Evolutionary conservation across 805 yeast species (phyloP).

Genomic region (Candida sakaeoensis): DNA sequence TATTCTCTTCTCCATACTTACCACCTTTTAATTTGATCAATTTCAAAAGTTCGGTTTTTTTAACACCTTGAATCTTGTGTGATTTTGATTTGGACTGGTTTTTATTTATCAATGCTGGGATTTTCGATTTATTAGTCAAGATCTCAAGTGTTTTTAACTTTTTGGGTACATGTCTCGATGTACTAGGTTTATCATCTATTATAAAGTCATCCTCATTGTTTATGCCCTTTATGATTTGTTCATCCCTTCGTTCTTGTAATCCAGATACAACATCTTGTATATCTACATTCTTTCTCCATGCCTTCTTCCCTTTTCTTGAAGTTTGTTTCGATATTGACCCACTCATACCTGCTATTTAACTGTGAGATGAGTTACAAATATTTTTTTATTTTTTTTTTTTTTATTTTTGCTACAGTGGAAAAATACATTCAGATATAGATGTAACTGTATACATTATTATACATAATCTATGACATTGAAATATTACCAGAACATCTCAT

Average conservation of each 20-base stretch:
- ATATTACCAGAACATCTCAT: not conserved
- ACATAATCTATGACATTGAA: not conserved
- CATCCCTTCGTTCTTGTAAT: conserved; percentile 66
- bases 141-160: conserved; percentile 64
- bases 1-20: conserved; percentile 12
- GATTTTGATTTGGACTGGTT: conserved; percentile 7
- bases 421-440: too few species aligned
- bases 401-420: not conserved
- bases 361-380: not conserved
- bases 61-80: conserved; percentile 53
- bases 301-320: conserved; percentile 87
- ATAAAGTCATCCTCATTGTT: conserved; percentile 58
- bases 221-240: conserved; percentile 50
- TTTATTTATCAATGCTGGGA: conserved; percentile 49
- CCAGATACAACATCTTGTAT: conserved; percentile 72
- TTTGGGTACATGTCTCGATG: conserved; percentile 35
- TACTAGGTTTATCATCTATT: conserved; percentile 53
- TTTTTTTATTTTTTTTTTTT: not conserved
- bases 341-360: conserved; percentile 5
- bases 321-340: conserved; percentile 40
- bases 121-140: conserved; percentile 67
- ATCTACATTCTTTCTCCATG: conserved; percentile 93
- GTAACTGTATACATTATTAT: too few species aligned
- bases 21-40: conserved; percentile 74
- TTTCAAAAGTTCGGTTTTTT: conserved; percentile 57